These are phyloP conservation scores for Cinnamomum chago DNA, from an alignment of 164 flowering plant genomes.

Conservation along the genomic window DNA sequence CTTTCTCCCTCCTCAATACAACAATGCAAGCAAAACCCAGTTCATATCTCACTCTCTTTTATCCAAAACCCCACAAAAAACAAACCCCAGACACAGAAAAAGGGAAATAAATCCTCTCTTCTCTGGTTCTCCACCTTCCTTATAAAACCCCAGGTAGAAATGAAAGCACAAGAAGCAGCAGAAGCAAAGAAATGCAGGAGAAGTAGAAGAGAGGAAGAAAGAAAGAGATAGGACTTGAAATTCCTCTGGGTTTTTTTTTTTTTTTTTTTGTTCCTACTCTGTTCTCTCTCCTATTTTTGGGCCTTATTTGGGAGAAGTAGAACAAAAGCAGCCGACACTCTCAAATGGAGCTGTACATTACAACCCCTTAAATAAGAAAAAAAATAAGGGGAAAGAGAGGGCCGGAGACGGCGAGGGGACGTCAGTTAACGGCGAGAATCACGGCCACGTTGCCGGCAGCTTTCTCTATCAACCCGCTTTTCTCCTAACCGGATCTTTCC, in stretches of 20 bases:
- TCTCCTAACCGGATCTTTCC: background rate
- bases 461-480: background rate
- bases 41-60: constrained; percentile 7
- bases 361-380: background rate
- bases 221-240: background rate
- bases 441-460: background rate
- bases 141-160: background rate
- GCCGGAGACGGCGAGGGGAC: constrained; percentile 2
- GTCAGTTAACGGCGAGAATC: constrained; percentile 7
- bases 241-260: background rate
- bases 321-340: constrained; percentile 11
- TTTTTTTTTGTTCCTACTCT: background rate
- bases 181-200: background rate
- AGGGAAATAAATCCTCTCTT: background rate
- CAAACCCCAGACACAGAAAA: background rate
- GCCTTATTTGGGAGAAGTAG: no score
- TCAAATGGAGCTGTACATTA: background rate
- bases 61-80: background rate
- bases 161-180: background rate
- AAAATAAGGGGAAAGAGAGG: background rate
- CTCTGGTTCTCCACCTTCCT: background rate
- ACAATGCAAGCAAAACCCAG: background rate
- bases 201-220: background rate
- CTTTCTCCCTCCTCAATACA: background rate
- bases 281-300: background rate